Evolutionary conservation across 2,329 filamentous ascomycete genomes (phyloP).

Genomic region (Phoma sp.): DNA sequence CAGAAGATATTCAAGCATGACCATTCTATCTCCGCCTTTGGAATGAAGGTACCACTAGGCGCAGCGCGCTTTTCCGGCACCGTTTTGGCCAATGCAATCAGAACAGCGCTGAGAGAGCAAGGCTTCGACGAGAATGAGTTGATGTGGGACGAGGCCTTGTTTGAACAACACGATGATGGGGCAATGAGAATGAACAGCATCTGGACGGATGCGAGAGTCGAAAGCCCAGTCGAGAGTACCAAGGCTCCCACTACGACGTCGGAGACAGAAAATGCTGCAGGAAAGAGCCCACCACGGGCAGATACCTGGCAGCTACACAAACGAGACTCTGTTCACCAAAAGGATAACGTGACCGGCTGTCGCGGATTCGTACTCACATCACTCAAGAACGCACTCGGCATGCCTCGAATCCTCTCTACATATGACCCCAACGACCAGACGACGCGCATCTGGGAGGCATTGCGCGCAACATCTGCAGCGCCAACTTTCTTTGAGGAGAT

Average conservation of each 20-base stretch:
- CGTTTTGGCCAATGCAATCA: slow-evolving; percentile 47
- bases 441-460: slow-evolving; percentile 57
- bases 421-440: slow-evolving; percentile 49
- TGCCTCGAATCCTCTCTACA: slow-evolving; percentile 45
- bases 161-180: slow-evolving; percentile 40
- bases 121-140: slow-evolving; percentile 43
- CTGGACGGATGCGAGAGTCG: slow-evolving; percentile 41
- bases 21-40: slow-evolving; percentile 42
- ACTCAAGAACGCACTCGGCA: slow-evolving; percentile 47
- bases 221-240: slow-evolving; percentile 30
- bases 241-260: slow-evolving; percentile 20
- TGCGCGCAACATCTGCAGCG: slow-evolving; percentile 58
- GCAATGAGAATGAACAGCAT: slow-evolving; percentile 41
- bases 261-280: slow-evolving; percentile 7
- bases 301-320: slow-evolving; percentile 46
- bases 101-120: slow-evolving; percentile 38
- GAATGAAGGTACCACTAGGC: slow-evolving; percentile 45
- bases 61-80: slow-evolving; percentile 45
- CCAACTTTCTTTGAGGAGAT: slow-evolving; percentile 60
- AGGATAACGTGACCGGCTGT: slow-evolving; percentile 42
- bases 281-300: slow-evolving; percentile 13
- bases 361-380: slow-evolving; percentile 48
- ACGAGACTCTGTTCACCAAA: slow-evolving; percentile 42
- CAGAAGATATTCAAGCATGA: slow-evolving; percentile 49
- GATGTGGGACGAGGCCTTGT: slow-evolving; percentile 51